Base-by-base conservation (phyloP, 768 basidiomycete species). In the Chlorophyllum brunneum region DNA sequence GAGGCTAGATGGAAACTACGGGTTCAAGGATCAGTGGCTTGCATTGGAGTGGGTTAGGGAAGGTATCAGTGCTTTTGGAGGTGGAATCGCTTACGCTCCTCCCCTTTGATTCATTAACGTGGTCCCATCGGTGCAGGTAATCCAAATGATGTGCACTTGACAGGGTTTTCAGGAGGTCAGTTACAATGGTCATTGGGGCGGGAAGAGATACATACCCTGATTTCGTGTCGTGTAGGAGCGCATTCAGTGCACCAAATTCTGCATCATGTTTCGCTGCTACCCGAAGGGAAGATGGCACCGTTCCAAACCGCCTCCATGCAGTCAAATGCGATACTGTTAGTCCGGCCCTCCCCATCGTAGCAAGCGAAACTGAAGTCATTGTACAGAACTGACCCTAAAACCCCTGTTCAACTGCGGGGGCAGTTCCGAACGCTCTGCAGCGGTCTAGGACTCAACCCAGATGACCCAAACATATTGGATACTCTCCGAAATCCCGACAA, bases 21-120 rank as follows among this genome's bases (percentile, higher is more conserved):
- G 88, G 0, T 91, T 91, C 71, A 90, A 89, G 65, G 88, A 91
- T 60, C 86, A 87, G 59, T 90, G 88, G 88, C 60, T 86, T 16
- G 88, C 82, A 0, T 61, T 90, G 16, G 69, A 78, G 58, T 90
- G 88, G 87, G 70, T 90, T 22, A 78, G 71, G 40, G 77, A 77
- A 15, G 86, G 90, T 58, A 87, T 91, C 18, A 64, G 64, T 33
- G 67, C 69, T 0, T 91, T 90, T 56, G 89, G 88, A 64, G 88
- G 87, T 81, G 61, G n/a, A n/a, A 48, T 68, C 26, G n/a, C 16
- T 24, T 18, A 33, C 15, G n/a, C n/a, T n/a, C n/a, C n/a, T n/a
- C n/a, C n/a, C n/a, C n/a, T n/a, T n/a, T 23, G 15, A n/a, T 49
- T 2, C 13, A 4, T 13, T 49, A 5, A 5, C 26, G 22, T 5